Evolutionary conservation across 192 early-diverging fungal species (phyloP), one percentile per base, ranked within the genome.

Genomic region (Podila horticola): DNA sequence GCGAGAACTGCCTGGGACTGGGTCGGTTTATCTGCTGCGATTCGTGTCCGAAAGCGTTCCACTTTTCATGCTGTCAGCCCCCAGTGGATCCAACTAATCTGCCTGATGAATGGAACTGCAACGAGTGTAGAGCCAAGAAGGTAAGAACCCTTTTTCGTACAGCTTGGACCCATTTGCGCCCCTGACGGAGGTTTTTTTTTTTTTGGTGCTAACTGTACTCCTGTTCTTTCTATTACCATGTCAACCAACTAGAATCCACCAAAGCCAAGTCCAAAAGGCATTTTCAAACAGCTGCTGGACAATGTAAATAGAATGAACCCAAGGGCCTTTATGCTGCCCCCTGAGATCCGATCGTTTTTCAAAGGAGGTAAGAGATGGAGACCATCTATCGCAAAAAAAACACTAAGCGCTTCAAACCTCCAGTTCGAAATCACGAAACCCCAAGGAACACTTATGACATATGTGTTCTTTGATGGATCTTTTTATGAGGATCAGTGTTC

Each of bases 11-110:
- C 52, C 24, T 58, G 30, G 70, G 68, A 17, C 33, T 74, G 28
- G 84, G 84, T 19, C 72, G 69, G 31, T 76, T 84, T 31, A 82
- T 84, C 50, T 84, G 84, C 26, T 84, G 84, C 52, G 84, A 84
- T 55, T 58, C 69, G 8, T 84, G 84, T 20, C 84, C 84, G 28
- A 72, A 67, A 17, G 79, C 84, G n/a, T 84, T 82, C 28, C 84
- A 84, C 58, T 84, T 84, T 66, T 71, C 73, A 38, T 84, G 84
- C 61, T 65, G 79, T 24, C 69, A 75, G 24, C 84, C 84, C 4
- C 74, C 79, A 17, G 34, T 84, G 22, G 79, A 82, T n/a, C 64
- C 72, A 15, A 22, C 61, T 11, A 45, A 66, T 33, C 67, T 81
- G 6, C 84, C 84, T 4, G 67, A 71, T 24, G 84, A 81, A 74